phyloP scores from a whole-genome alignment of 352 stramenopile species.

The Vaucheria bursata region DNA sequence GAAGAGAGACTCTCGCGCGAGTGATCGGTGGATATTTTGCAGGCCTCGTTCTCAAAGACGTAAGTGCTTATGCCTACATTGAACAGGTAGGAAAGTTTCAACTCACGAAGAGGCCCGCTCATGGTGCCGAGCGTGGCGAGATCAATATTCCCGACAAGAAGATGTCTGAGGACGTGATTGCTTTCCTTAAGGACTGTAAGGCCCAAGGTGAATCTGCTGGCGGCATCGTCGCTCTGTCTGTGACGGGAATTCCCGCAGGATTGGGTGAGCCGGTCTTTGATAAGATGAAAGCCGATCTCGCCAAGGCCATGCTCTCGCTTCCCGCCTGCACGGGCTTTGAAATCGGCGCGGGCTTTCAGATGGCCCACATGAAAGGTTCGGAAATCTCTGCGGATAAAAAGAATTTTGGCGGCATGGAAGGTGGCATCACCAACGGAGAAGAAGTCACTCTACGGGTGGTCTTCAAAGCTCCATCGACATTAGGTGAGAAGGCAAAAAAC shows the following conservation, averaged over 20 bases:
- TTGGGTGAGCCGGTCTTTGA: constrained; percentile 1
- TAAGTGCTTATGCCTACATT: neutral
- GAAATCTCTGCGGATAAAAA: neutral
- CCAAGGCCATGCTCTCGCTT: neutral
- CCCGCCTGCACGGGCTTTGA: neutral
- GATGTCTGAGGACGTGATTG: neutral
- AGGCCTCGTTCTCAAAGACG: neutral
- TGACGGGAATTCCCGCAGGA: neutral
- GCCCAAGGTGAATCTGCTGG: neutral
- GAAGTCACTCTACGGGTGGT: neutral
- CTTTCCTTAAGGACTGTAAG: neutral
- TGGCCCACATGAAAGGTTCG: neutral
- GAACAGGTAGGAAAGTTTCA: neutral
- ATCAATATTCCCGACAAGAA: neutral
- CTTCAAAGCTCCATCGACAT: neutral
- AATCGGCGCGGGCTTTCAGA: neutral
- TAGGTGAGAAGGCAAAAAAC: neutral
- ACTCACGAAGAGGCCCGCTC: too few species aligned
- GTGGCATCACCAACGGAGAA: neutral
- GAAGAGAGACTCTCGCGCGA: neutral
- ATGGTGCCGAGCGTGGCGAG: neutral
- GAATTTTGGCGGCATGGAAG: neutral
- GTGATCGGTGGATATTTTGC: neutral
- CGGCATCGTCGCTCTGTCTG: neutral
- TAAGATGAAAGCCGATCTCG: neutral